phyloP scores from a whole-genome alignment of 2,329 filamentous ascomycete genomes.

The Cercospora sp. region DNA sequence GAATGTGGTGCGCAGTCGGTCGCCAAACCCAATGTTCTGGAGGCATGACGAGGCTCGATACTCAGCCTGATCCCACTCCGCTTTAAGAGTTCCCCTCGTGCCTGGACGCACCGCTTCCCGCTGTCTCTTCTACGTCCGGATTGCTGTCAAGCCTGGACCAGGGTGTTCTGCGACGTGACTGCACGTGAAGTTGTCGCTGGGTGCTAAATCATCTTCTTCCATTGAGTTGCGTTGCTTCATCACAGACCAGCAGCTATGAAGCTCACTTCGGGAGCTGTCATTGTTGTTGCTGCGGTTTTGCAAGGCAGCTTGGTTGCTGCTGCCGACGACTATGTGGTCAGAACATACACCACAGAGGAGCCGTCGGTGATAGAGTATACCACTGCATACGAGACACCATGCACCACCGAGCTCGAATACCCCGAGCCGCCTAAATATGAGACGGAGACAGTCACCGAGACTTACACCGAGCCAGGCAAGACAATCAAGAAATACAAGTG shows the following conservation, averaged over 20 bases:
- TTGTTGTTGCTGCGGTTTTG: background rate
- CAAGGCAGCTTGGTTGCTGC: background rate
- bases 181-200: background rate
- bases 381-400: background rate
- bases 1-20: background rate
- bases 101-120: background rate
- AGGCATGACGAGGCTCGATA: background rate
- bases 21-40: background rate
- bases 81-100: constrained; percentile 4
- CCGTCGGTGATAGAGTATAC: background rate
- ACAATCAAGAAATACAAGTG: constrained; percentile 6
- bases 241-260: background rate
- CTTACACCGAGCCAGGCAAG: background rate
- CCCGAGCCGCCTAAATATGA: background rate
- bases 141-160: background rate
- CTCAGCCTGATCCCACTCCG: background rate
- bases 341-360: constrained; percentile 5
- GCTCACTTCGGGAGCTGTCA: background rate
- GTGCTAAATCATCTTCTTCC: background rate
- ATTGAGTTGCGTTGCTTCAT: too few relatives aligned
- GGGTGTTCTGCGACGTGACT: background rate
- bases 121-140: background rate
- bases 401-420: background rate
- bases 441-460: background rate
- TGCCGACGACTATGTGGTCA: constrained; percentile 2